A percentile compares a stretch with the other conserved stretches of the same genome.
phyloP scores from a whole-genome alignment of 1,284 basidiomycete species.

The Athelia sp. region DNA sequence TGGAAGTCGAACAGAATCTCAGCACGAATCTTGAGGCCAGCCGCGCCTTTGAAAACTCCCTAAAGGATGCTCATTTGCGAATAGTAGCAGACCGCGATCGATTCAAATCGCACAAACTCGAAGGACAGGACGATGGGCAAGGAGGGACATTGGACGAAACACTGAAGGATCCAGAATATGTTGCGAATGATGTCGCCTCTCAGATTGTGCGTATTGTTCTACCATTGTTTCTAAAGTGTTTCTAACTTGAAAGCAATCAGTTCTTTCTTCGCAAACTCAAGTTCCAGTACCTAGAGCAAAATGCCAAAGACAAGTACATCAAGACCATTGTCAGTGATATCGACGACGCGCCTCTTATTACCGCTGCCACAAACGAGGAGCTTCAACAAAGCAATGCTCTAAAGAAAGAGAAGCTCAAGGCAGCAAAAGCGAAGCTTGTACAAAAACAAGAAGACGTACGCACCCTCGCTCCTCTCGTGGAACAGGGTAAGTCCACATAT shows the following conservation, averaged over 20 bases:
- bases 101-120: constrained; percentile 2
- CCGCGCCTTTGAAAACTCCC: background rate
- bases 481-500: constrained; percentile 46
- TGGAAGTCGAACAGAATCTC: background rate
- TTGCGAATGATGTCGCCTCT: constrained; percentile 40
- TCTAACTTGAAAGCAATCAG: constrained; percentile 28
- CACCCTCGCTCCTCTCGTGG: constrained; percentile 58
- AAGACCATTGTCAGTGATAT: constrained; percentile 80
- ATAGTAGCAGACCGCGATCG: background rate
- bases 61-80: background rate
- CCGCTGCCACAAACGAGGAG: constrained; percentile 68
- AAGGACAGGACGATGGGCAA: constrained; percentile 11
- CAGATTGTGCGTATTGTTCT: constrained; percentile 34
- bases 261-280: constrained; percentile 79
- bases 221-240: constrained; percentile 1
- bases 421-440: constrained; percentile 55
- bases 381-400: constrained; percentile 55
- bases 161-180: constrained; percentile 39
- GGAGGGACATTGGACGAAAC: constrained; percentile 15
- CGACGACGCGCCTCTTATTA: constrained; percentile 72
- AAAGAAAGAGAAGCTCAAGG: constrained; percentile 66
- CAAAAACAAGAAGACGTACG: constrained; percentile 59
- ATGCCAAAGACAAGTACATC: constrained; percentile 82
- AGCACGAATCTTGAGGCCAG: background rate
- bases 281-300: constrained; percentile 82